Conservation (phyloP, 2,329 filamentous ascomycete genomes). For the Taxawa tesnikishii region DNA sequence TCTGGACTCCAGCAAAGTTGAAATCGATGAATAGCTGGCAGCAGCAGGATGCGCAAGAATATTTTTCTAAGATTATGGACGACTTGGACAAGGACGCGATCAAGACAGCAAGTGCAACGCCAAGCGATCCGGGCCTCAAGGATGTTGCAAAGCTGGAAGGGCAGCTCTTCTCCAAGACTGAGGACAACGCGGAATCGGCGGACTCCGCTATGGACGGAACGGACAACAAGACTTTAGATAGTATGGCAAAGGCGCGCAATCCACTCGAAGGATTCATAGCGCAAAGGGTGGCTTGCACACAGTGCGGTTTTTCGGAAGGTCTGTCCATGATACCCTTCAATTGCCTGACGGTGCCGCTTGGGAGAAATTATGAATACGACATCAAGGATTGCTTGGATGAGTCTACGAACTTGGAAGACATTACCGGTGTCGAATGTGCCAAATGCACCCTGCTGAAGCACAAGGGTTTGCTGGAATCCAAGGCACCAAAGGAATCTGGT, state of each 20-base stretch:
- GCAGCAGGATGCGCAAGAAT: conserved; percentile 96
- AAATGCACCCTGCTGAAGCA: conserved; percentile 69
- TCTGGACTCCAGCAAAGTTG: conserved; percentile 71
- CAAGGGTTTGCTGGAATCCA: conserved; percentile 32
- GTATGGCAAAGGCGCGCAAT: conserved; percentile 31
- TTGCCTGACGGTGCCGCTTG: conserved; percentile 77
- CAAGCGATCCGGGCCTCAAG: conserved; percentile 15
- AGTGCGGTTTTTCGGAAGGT: conserved; percentile 77
- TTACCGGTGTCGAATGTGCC: conserved; percentile 80
- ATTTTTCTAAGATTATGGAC: conserved; percentile 66
- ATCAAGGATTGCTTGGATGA: conserved; percentile 70
- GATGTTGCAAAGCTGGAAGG: conserved; percentile 1
- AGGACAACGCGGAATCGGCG: conserved; percentile 4
- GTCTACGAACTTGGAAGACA: conserved; percentile 72
- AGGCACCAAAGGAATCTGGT: neutral
- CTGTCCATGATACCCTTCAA: conserved; percentile 88
- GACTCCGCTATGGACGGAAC: conserved; percentile 1
- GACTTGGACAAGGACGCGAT: conserved; percentile 41
- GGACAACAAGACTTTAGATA: conserved; percentile 5
- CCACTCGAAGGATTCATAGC: conserved; percentile 80
- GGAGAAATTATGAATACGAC: conserved; percentile 52
- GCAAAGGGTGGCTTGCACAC: conserved; percentile 76
- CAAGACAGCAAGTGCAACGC: conserved; percentile 15
- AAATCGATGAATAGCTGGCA: conserved; percentile 93
- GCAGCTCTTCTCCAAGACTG: conserved; percentile 7